These are phyloP conservation scores for sunflower (Helianthus annuus) DNA, from an alignment of 129 eudicot genomes.

Conservation along the genomic window DNA sequence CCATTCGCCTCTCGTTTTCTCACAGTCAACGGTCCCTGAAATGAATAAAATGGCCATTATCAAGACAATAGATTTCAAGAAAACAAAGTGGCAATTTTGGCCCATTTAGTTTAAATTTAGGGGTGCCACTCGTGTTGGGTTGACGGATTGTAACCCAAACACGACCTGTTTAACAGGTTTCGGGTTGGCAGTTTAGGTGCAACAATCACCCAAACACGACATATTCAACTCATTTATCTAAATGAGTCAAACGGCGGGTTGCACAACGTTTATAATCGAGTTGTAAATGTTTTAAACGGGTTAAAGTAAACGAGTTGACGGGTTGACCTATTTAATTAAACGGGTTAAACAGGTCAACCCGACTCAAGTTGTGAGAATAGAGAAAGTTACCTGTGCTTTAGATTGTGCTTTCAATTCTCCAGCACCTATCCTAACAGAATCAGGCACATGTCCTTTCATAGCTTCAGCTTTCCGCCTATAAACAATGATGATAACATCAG, in stretches of 20 bases:
- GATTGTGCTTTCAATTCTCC: conserved; percentile 44
- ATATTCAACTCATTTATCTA: not conserved
- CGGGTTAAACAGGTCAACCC: not conserved
- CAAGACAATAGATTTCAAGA: not conserved
- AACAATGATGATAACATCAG: conserved; percentile 2
- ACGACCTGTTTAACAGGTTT: too few relatives aligned
- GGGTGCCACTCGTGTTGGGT: not conserved
- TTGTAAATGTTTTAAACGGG: not conserved
- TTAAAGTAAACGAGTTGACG: not conserved
- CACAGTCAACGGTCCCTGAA: conserved; percentile 47
- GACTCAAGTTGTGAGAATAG: conserved; percentile 33
- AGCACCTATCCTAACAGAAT: conserved; percentile 45
- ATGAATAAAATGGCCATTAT: conserved; percentile 8
- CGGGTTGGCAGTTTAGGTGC: too few relatives aligned
- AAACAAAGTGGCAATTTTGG: conserved; percentile 9
- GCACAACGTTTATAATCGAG: not conserved
- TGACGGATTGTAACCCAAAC: not conserved
- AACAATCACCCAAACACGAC: not conserved
- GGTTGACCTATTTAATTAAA: not conserved
- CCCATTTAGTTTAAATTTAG: not conserved
- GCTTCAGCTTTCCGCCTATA: conserved; percentile 69
- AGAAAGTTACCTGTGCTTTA: conserved; percentile 37
- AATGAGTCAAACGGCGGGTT: not conserved
- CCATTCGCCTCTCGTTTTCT: conserved; percentile 44
- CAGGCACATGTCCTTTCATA: conserved; percentile 59